Conservation (phyloP, 2,329 filamentous ascomycete species). For the Aspergillus floridensis region DNA sequence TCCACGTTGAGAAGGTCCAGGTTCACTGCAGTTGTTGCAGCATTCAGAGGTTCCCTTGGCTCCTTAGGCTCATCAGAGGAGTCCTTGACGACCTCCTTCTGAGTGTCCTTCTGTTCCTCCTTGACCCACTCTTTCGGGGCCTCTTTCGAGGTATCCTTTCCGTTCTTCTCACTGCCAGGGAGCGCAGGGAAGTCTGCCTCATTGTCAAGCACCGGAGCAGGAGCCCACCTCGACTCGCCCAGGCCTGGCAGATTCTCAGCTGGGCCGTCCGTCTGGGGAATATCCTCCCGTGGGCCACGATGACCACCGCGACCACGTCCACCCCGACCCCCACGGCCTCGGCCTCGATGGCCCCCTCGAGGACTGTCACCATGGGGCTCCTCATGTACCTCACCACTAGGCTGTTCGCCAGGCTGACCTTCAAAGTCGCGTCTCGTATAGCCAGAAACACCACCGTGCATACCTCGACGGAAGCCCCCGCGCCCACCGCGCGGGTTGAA, state of each 20-base stretch:
- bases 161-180: constrained; percentile 26
- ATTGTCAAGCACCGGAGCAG: constrained; percentile 26
- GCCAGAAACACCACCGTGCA: constrained; percentile 51
- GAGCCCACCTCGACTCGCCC: constrained; percentile 14
- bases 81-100: constrained; percentile 5
- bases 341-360: constrained; percentile 22
- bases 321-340: constrained; percentile 30
- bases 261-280: constrained; percentile 16
- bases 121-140: neutral
- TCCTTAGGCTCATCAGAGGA: neutral
- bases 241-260: constrained; percentile 8
- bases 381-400: constrained; percentile 9
- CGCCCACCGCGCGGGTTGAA: constrained; percentile 45
- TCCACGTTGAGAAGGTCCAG: constrained; percentile 25
- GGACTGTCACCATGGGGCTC: constrained; percentile 6
- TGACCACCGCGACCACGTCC: constrained; percentile 29
- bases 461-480: constrained; percentile 49
- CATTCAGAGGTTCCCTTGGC: neutral
- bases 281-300: constrained; percentile 26
- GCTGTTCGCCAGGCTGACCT: constrained; percentile 16
- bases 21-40: constrained; percentile 9
- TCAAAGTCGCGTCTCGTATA: constrained; percentile 31
- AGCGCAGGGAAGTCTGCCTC: constrained; percentile 39
- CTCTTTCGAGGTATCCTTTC: neutral
- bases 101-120: neutral